Conservation (phyloP, 306 rosid genomes). For the Cicer judaicum region DNA sequence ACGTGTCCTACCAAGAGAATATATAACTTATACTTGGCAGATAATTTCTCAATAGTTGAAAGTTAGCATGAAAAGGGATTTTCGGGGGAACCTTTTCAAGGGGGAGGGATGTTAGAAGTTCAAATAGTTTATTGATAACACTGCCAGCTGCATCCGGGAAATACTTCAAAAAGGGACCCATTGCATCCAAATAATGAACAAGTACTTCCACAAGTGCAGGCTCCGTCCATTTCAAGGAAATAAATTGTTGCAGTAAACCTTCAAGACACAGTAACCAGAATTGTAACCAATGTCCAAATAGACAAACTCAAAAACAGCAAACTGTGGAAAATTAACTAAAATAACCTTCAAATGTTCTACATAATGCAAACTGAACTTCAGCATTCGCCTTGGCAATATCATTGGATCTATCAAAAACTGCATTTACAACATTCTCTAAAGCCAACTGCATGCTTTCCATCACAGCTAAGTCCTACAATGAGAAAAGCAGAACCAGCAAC, state of each 20-base stretch:
- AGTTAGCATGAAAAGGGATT: conserved; percentile 38
- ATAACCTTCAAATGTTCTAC: conserved; percentile 82
- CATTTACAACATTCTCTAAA: conserved; percentile 75
- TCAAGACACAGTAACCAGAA: conserved; percentile 45
- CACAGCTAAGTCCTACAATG: conserved; percentile 74
- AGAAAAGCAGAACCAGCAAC: conserved; percentile 37
- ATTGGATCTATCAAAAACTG: conserved; percentile 78
- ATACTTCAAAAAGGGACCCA: conserved; percentile 90
- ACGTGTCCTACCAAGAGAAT: conserved; percentile 68
- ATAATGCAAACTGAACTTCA: conserved; percentile 74
- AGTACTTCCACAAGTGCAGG: conserved; percentile 90
- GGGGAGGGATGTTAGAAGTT: conserved; percentile 90
- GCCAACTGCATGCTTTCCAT: conserved; percentile 93
- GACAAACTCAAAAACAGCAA: conserved; percentile 29
- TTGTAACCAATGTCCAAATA: conserved; percentile 31
- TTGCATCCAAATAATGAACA: conserved; percentile 84
- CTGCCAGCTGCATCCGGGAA: conserved; percentile 91
- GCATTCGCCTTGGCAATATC: conserved; percentile 58
- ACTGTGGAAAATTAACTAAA: conserved; percentile 40
- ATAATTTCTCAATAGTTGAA: conserved; percentile 30
- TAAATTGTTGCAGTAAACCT: conserved; percentile 89
- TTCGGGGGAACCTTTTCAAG: conserved; percentile 60
- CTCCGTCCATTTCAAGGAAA: conserved; percentile 86
- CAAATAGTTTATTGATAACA: conserved; percentile 87
- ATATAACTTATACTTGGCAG: conserved; percentile 40